Percentiles rank a stretch among this genome's conserved stretches.
Evolutionary conservation across 176 grass and related monocot genomes (phyloP).

Genomic region (Leersia perrieri): DNA sequence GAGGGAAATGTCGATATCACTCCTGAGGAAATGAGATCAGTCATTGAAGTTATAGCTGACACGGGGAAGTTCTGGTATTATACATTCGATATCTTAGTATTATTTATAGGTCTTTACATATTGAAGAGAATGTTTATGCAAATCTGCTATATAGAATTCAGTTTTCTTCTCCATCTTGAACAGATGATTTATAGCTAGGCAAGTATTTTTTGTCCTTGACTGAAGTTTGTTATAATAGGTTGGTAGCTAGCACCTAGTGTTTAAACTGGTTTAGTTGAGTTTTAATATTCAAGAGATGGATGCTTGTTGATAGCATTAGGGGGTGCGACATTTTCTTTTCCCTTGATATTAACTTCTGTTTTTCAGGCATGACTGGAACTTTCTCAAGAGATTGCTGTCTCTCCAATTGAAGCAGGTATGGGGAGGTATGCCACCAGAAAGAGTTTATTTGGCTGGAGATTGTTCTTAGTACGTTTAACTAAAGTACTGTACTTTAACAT

Average conservation of each 20-base stretch:
- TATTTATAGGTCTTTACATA: conserved; percentile 8
- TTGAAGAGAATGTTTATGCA: not conserved
- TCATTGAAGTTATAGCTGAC: conserved; percentile 76
- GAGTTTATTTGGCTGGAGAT: conserved; percentile 37
- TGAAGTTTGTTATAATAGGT: conserved; percentile 11
- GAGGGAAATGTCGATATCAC: conserved; percentile 45
- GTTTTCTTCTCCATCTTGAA: conserved; percentile 6
- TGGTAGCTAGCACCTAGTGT: conserved; percentile 7
- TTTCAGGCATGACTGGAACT: conserved; percentile 89
- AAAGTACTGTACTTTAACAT: not conserved
- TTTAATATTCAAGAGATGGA: conserved; percentile 8
- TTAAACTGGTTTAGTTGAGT: conserved; percentile 8
- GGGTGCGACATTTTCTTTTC: not conserved
- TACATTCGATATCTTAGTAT: conserved; percentile 8
- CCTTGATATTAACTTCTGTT: conserved; percentile 28
- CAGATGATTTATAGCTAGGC: not conserved
- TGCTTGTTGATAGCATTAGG: conserved; percentile 8
- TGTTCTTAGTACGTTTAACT: not conserved
- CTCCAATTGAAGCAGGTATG: conserved; percentile 93
- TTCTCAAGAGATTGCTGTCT: conserved; percentile 74
- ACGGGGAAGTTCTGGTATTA: conserved; percentile 92
- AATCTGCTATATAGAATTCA: conserved; percentile 5
- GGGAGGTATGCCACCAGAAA: conserved; percentile 48
- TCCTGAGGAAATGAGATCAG: conserved; percentile 71
- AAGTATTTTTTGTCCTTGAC: not conserved